A percentile compares a stretch with the other conserved stretches of the same genome.
These are phyloP conservation scores for Plasmodium billcollinsi DNA, from an alignment of 169 alveolate species.

Conservation along the genomic window DNA sequence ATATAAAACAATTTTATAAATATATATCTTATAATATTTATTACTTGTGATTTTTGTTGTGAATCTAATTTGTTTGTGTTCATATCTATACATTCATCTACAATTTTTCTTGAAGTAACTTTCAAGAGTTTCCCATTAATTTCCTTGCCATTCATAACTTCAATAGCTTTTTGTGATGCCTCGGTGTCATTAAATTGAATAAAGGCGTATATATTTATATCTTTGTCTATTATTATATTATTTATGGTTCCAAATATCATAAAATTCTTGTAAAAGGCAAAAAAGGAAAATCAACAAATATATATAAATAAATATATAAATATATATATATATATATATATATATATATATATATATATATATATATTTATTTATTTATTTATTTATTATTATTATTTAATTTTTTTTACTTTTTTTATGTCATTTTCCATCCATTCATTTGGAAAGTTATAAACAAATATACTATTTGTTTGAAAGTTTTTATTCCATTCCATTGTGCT, in stretches of 20 bases:
- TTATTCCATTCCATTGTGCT: slow-evolving; percentile 66
- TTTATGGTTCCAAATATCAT: slow-evolving; percentile 66
- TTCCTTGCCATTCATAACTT: slow-evolving; percentile 91
- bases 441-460: slow-evolving; percentile 72
- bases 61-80: slow-evolving; percentile 33
- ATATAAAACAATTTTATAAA: not conserved
- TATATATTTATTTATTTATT: not conserved
- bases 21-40: not conserved
- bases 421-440: slow-evolving; percentile 70
- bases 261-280: slow-evolving; percentile 8
- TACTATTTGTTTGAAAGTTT: slow-evolving; percentile 45
- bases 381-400: not conserved
- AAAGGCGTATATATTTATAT: slow-evolving; percentile 92
- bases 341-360: slow-evolving; percentile 1
- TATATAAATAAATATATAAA: not conserved
- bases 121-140: slow-evolving; percentile 89
- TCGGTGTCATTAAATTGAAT: slow-evolving; percentile 89
- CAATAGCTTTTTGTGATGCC: slow-evolving; percentile 92
- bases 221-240: slow-evolving; percentile 59
- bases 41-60: slow-evolving; percentile 59
- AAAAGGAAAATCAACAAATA: not conserved
- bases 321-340: slow-evolving; percentile 5
- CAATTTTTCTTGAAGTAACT: slow-evolving; percentile 90
- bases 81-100: slow-evolving; percentile 79
- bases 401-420: slow-evolving; percentile 37